Base-by-base conservation (phyloP, 2,329 filamentous ascomycete genomes). In the Exophiala spinifera region DNA sequence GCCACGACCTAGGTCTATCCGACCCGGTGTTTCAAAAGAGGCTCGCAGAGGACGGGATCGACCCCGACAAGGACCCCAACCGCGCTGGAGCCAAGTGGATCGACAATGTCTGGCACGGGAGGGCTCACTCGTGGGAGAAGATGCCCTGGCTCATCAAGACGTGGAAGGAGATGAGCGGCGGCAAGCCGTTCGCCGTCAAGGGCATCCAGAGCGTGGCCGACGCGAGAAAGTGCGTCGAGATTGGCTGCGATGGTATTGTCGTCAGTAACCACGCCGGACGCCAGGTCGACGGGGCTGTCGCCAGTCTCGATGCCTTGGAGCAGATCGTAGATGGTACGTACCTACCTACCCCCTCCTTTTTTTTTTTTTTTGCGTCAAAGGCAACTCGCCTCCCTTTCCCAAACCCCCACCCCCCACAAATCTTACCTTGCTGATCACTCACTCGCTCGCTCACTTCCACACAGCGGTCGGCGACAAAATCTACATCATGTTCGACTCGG, bases 231-330 rank as follows among this genome's bases (percentile, higher is more conserved):
- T 83, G 83, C 1, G 76, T 84, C 33, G 76, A 85, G 48, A 64
- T 76, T 11, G 85, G 83, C 0, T 79, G 81, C 2, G 81, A 89
- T 60, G 86, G 82, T 0, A 86, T 90, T 45, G 77, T 89, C 1
- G 74, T 89, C 1, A 82, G 78, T 13, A 90, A 90, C 61, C 87
- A 90, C 66, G 87, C 86, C 1, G 86, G 86, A 0, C 69, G 86
- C 17, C 81, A 85, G 67, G 79, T 85, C 1, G 82, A 85, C 61
- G 82, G 82, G 0, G 81, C 82, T 2, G 72, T 81, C 52, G 81
- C 77, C 11, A 81, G 77, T 63, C 66, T 85, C 47, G 82, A 85
- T 65, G 80, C 80, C 1, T 62, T 85, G 59, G 80, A 84, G 69
- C 78, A 76, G 54, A 84, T 85, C 53, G 77, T 76, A 1, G 70